Base-by-base conservation (phyloP, 768 basidiomycete genomes). In the Fomitopsis serialis region DNA sequence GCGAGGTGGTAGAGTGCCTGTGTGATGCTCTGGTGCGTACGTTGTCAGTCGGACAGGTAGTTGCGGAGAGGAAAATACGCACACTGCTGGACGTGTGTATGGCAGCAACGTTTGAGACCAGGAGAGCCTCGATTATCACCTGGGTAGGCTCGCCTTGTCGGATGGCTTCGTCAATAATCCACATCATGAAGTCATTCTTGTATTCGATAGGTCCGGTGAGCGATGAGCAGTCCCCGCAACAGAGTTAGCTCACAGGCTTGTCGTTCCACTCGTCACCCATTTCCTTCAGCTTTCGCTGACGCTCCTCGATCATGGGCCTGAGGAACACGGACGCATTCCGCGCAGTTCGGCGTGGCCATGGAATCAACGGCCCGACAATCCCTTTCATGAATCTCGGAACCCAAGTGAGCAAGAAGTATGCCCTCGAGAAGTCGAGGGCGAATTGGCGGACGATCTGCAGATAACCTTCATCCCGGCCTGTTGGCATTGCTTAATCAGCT, bases 101-200 rank as follows among this genome's bases (percentile, higher is more conserved):
- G 7, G 68, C 66, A 1, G 70, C 67, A 54, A 74, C 68, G 56
- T 72, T 73, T 23, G 67, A 44, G 17, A 52, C 12, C 10, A 70
- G 55, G 7, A 71, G 36, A 19, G 58, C 54, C 4, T 53, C 47
- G 9, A 69, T 66, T 8, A 77, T 58, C 29, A 70, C 65, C n/a
- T 58, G 59, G 9, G 70, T 50, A 0, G 65, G 67, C 19, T 65
- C 61, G 51, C 72, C 67, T 3, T 63, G 45, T 23, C 62, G 69
- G 25, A 63, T 44, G 0, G 74, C 73, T 13, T 63, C 63, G 35
- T 73, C 74, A 36, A 78, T 61, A 15, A 78, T 57, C 78, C 78
- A 80, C 27, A 66, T 68, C 12, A 78, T 65, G 44, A 74, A 62
- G 54, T 79, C 77, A 49, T 75, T 74, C 78, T 76, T 22, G 8